phyloP scores from a whole-genome alignment of 768 basidiomycete genomes.

The Xerocomus spinulosus region DNA sequence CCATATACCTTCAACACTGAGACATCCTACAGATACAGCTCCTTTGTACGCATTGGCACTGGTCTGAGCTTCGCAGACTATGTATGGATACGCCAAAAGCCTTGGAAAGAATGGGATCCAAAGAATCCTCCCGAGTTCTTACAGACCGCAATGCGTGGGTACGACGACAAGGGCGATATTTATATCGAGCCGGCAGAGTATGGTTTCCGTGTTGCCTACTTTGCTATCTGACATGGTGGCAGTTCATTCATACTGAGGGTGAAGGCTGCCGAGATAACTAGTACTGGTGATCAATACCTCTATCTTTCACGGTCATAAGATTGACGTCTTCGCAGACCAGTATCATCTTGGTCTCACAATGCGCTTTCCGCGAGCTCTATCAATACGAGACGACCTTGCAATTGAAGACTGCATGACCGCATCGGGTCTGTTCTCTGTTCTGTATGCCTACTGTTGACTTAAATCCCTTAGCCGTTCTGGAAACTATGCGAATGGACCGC shows the following conservation, averaged over 20 bases:
- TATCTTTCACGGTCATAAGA: not conserved
- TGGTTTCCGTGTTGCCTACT: constrained; percentile 11
- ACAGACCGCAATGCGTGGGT: constrained; percentile 51
- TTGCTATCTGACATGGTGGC: constrained; percentile 2
- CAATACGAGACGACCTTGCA: constrained; percentile 73
- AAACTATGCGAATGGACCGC: constrained; percentile 55
- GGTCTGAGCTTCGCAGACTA: constrained; percentile 87
- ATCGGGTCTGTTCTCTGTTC: constrained; percentile 41
- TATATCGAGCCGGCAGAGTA: constrained; percentile 90
- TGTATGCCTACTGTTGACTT: not conserved
- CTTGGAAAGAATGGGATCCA: constrained; percentile 79
- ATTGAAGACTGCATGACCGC: constrained; percentile 71
- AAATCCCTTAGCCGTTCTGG: constrained; percentile 46
- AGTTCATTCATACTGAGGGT: constrained; percentile 93
- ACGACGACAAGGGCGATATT: constrained; percentile 84
- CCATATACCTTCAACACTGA: not conserved
- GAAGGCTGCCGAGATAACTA: constrained; percentile 88
- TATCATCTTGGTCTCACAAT: constrained; percentile 86
- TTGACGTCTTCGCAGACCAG: constrained; percentile 46
- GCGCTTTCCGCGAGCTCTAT: constrained; percentile 86
- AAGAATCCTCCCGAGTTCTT: constrained; percentile 70
- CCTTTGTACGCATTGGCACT: constrained; percentile 86
- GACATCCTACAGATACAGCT: constrained; percentile 57
- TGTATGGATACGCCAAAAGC: constrained; percentile 73
- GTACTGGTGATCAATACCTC: constrained; percentile 50